Evolutionary conservation across 768 basidiomycete genomes (phyloP).

Genomic region (Tylopilus felleus): DNA sequence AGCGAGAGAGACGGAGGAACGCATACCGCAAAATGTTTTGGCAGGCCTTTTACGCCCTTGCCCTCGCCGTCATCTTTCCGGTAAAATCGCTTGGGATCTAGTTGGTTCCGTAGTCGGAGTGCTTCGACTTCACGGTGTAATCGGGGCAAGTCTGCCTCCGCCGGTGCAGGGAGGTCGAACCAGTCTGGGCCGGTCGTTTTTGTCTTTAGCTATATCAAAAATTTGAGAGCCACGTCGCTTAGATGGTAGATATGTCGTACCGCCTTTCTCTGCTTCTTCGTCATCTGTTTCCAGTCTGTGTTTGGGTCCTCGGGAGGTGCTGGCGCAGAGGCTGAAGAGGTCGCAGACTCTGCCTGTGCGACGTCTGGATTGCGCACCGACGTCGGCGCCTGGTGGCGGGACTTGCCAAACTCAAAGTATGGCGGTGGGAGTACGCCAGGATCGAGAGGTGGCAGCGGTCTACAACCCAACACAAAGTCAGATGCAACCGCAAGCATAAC

Average conservation of each 20-base stretch:
- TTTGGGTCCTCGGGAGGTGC: constrained; percentile 62
- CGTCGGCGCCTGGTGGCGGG: constrained; percentile 42
- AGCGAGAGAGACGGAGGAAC: constrained; percentile 1
- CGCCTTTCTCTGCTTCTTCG: constrained; percentile 69
- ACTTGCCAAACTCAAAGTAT: constrained; percentile 56
- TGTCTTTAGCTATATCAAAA: constrained; percentile 50
- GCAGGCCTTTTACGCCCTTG: constrained; percentile 78
- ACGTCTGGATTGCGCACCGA: constrained; percentile 60
- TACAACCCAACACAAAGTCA: constrained; percentile 23
- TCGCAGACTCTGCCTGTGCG: constrained; percentile 48
- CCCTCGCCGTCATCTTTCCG: constrained; percentile 83
- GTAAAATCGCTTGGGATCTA: constrained; percentile 92
- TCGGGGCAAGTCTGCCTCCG: constrained; percentile 73
- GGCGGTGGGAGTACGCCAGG: constrained; percentile 60
- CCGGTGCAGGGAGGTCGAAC: constrained; percentile 86
- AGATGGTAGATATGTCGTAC: constrained; percentile 37
- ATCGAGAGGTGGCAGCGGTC: constrained; percentile 61
- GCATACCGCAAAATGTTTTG: constrained; percentile 89
- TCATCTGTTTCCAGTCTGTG: constrained; percentile 62
- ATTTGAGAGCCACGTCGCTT: background rate
- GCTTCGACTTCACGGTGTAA: constrained; percentile 86
- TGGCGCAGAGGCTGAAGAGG: constrained; percentile 48
- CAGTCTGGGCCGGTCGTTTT: constrained; percentile 77
- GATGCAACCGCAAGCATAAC: background rate
- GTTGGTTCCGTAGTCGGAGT: constrained; percentile 77